These are phyloP conservation scores for Vinca minor DNA, from an alignment of 257 asterid species.

Conservation along the genomic window DNA sequence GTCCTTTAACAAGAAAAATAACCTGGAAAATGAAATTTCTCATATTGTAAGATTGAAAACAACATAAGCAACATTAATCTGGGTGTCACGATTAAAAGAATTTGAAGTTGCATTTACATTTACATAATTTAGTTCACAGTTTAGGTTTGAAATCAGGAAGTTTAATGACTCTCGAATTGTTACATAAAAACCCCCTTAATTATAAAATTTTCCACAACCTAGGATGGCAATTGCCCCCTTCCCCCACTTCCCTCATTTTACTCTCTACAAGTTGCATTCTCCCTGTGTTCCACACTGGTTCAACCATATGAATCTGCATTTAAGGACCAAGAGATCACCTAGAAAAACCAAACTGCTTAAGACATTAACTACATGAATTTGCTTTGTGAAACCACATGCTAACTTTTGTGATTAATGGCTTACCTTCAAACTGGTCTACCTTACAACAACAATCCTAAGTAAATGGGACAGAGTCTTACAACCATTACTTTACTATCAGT, in stretches of 20 bases:
- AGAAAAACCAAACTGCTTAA: not conserved
- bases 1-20: constrained; percentile 94
- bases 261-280: not conserved
- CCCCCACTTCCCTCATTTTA: not conserved
- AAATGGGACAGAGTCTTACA: not conserved
- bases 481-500: not conserved
- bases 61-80: not conserved
- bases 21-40: constrained; percentile 44
- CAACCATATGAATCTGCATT: not conserved
- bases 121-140: not conserved
- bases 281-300: not conserved
- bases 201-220: too few species aligned
- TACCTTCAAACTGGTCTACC: not conserved
- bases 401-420: not conserved
- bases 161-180: not conserved
- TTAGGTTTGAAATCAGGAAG: not conserved
- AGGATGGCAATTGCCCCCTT: not conserved
- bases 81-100: not conserved
- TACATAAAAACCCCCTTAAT: not conserved
- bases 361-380: not conserved
- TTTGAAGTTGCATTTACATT: not conserved
- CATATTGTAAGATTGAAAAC: not conserved
- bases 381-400: not conserved
- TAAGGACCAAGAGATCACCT: not conserved
- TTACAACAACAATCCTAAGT: not conserved